A percentile compares a stretch with the other conserved stretches of the same genome.
These are phyloP conservation scores for Fusarium sp. DNA, from an alignment of 2,329 filamentous ascomycete genomes.

Conservation along the genomic window DNA sequence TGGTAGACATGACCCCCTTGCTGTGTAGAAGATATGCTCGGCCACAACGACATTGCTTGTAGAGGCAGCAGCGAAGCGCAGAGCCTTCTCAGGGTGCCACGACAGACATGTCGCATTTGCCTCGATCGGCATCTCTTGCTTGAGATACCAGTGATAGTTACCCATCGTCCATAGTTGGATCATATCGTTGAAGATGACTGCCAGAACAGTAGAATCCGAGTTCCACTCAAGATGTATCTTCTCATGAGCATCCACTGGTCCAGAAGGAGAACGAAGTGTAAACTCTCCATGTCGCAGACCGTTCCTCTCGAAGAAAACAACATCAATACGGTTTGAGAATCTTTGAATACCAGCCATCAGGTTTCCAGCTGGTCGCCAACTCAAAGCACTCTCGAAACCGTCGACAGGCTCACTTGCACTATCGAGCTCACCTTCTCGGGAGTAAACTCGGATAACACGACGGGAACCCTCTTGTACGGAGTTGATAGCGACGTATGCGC, in stretches of 20 bases:
- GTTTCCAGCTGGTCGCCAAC: constrained; percentile 92
- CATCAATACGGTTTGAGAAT: constrained; percentile 73
- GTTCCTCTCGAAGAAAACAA: constrained; percentile 97
- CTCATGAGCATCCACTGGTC: constrained; percentile 64
- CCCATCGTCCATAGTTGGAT: constrained; percentile 97
- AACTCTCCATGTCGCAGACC: constrained; percentile 98
- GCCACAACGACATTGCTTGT: constrained; percentile 64
- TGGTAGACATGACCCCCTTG: constrained; percentile 74
- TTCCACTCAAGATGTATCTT: constrained; percentile 85
- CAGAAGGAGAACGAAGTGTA: constrained; percentile 74
- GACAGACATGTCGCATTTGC: constrained; percentile 52
- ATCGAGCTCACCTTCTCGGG: constrained; percentile 88
- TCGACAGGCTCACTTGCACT: constrained; percentile 96
- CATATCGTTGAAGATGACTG: constrained; percentile 77
- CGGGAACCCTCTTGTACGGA: constrained; percentile 75
- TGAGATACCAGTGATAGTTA: constrained; percentile 98
- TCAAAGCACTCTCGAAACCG: constrained; percentile 85
- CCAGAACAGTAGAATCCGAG: constrained; percentile 88
- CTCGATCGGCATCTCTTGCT: constrained; percentile 78
- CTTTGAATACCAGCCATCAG: constrained; percentile 88
- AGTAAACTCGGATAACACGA: constrained; percentile 89
- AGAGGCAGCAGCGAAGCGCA: constrained; percentile 71
- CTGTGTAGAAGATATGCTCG: constrained; percentile 75
- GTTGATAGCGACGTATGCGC: constrained; percentile 89
- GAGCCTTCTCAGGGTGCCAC: constrained; percentile 89